Percentiles rank a stretch among this genome's conserved stretches.
These are phyloP conservation scores for Hemisphaericaspora lyxosophila DNA, from an alignment of 1,139 yeast genomes.

Conservation along the genomic window DNA sequence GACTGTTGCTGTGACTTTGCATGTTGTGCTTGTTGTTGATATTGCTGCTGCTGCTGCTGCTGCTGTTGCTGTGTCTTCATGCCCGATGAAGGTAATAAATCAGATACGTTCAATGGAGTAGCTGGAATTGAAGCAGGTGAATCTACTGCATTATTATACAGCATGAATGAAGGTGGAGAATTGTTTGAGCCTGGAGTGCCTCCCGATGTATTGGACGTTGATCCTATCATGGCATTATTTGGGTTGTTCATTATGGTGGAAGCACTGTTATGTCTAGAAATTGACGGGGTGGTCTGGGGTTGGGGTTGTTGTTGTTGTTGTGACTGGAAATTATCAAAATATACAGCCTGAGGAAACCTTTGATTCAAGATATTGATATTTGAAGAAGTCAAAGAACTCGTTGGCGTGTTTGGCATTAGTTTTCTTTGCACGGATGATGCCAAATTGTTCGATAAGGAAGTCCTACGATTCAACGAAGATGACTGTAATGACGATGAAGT, in stretches of 20 bases:
- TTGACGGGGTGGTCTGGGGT: conserved; percentile 7
- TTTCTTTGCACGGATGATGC: conserved; percentile 7
- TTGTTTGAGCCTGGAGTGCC: conserved; percentile 27
- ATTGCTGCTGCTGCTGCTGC: conserved; percentile 8
- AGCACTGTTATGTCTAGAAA: conserved; percentile 15
- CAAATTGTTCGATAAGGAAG: conserved; percentile 15
- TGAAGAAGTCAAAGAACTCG: conserved; percentile 27
- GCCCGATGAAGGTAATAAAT: conserved; percentile 18
- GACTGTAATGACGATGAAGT: conserved; percentile 21
- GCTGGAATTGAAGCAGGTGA: conserved; percentile 15
- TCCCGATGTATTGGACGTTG: conserved; percentile 1
- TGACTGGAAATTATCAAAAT: conserved; percentile 27
- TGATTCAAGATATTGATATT: conserved; percentile 31
- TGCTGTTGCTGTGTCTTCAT: conserved; percentile 1
- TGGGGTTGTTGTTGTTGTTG: conserved; percentile 5
- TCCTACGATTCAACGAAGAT: conserved; percentile 21
- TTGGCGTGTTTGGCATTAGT: conserved; percentile 9
- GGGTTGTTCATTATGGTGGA: conserved; percentile 12
- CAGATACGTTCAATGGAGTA: conserved; percentile 22
- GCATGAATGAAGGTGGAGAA: conserved; percentile 20
- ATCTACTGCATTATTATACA: conserved; percentile 7
- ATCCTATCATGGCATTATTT: conserved; percentile 5
- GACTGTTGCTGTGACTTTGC: conserved; percentile 10
- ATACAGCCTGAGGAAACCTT: conserved; percentile 22
- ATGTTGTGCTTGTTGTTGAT: conserved; percentile 1